These are phyloP conservation scores for Arabidopsis arenosa DNA, from an alignment of 345 rosid genomes.

Conservation along the genomic window DNA sequence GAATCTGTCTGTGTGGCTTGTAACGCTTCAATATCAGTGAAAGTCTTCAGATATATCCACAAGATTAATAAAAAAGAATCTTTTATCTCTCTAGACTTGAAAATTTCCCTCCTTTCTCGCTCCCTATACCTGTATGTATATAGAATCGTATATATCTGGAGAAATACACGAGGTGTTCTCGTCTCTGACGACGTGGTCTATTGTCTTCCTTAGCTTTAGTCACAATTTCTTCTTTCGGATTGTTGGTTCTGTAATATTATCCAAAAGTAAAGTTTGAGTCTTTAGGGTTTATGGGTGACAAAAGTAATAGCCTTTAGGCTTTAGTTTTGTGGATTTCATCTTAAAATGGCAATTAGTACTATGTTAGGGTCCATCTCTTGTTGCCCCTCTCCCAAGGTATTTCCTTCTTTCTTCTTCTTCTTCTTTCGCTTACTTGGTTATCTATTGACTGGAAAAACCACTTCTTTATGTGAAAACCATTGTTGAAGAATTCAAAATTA, in stretches of 20 bases:
- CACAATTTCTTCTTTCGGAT: constrained; percentile 3
- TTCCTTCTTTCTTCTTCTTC: constrained; percentile 24
- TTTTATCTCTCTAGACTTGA: constrained; percentile 27
- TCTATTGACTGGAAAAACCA: neutral
- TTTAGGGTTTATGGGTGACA: constrained; percentile 39
- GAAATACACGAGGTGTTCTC: constrained; percentile 25
- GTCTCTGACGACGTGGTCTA: constrained; percentile 51
- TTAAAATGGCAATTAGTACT: constrained; percentile 44
- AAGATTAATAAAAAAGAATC: constrained; percentile 24
- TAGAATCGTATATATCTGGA: constrained; percentile 28
- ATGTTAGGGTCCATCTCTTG: constrained; percentile 65
- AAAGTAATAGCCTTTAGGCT: constrained; percentile 46
- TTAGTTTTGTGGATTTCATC: constrained; percentile 33
- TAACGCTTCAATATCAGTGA: constrained; percentile 17
- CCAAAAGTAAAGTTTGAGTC: constrained; percentile 23
- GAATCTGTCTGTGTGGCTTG: constrained; percentile 49
- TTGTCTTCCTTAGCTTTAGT: constrained; percentile 43
- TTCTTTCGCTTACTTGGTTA: constrained; percentile 1
- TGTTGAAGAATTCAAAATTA: neutral
- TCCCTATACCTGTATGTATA: constrained; percentile 6
- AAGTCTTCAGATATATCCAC: constrained; percentile 45
- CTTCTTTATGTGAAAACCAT: constrained; percentile 4
- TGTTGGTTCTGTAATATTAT: constrained; percentile 19
- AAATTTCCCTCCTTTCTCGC: constrained; percentile 29
- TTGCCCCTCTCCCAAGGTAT: constrained; percentile 60